phyloP scores from a whole-genome alignment of 345 rosid genomes.

The Pistacia integerrima region DNA sequence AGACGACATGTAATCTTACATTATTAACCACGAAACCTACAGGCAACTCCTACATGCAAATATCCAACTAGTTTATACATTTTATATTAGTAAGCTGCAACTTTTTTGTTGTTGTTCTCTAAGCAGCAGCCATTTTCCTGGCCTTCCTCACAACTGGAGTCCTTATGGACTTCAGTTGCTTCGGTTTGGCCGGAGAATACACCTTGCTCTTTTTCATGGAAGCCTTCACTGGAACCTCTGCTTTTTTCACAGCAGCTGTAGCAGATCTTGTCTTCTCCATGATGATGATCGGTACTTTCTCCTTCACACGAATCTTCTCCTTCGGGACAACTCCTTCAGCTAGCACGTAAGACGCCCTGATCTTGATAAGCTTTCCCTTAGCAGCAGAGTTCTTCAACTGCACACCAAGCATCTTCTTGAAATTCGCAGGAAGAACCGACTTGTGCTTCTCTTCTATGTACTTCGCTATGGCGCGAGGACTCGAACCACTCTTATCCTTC shows the following conservation, averaged over 20 bases:
- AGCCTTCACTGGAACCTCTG: slow-evolving; percentile 25
- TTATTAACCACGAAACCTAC: no score
- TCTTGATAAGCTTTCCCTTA: slow-evolving; percentile 70
- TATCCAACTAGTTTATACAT: no score
- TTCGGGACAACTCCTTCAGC: slow-evolving; percentile 21
- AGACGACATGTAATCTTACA: no score
- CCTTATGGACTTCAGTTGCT: slow-evolving; percentile 46
- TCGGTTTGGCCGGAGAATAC: slow-evolving; percentile 40
- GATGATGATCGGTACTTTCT: slow-evolving; percentile 7
- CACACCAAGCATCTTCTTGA: slow-evolving; percentile 61
- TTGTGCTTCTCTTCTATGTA: slow-evolving; percentile 80
- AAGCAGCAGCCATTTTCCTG: slow-evolving; percentile 47
- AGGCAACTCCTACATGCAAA: no score
- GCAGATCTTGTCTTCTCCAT: slow-evolving; percentile 18
- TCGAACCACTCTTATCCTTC: slow-evolving; percentile 76
- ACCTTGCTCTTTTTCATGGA: slow-evolving; percentile 32
- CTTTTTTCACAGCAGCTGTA: slow-evolving; percentile 25
- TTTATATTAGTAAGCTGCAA: no score
- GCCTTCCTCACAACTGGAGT: slow-evolving; percentile 46
- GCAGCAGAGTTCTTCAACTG: slow-evolving; percentile 71
- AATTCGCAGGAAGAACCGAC: slow-evolving; percentile 60
- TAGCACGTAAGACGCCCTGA: slow-evolving; percentile 85
- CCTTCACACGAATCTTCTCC: not conserved
- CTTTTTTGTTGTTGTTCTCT: not conserved
- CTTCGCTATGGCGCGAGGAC: slow-evolving; percentile 83